These are phyloP conservation scores for Amanita subjunquillea DNA, from an alignment of 768 basidiomycete species.

Conservation along the genomic window DNA sequence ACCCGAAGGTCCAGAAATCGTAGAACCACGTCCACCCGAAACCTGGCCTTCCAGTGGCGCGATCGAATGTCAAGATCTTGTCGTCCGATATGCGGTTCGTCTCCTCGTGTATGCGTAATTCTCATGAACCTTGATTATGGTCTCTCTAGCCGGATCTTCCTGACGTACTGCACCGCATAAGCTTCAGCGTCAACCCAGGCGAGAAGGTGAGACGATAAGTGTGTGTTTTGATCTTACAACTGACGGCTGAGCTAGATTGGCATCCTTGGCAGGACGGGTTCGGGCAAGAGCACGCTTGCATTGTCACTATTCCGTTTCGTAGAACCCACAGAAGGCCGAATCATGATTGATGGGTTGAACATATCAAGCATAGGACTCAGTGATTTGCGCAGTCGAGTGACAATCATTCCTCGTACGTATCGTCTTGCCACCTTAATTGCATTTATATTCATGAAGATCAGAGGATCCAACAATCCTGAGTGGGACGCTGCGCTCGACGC, in stretches of 20 bases:
- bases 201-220: constrained; percentile 50
- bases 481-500: constrained; percentile 67
- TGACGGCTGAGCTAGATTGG: constrained; percentile 36
- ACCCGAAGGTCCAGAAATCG: constrained; percentile 72
- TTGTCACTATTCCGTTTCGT: constrained; percentile 84
- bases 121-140: background rate
- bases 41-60: constrained; percentile 71
- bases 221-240: background rate
- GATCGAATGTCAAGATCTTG: constrained; percentile 63
- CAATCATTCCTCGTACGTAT: constrained; percentile 54
- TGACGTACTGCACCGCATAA: constrained; percentile 71
- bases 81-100: constrained; percentile 70
- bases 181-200: constrained; percentile 60
- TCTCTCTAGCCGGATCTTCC: constrained; percentile 67
- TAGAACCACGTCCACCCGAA: constrained; percentile 74
- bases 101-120: background rate
- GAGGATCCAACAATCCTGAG: constrained; percentile 89
- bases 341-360: constrained; percentile 64
- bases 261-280: constrained; percentile 62
- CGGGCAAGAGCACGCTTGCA: constrained; percentile 75
- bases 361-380: constrained; percentile 67
- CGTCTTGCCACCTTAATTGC: constrained; percentile 24
- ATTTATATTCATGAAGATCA: constrained; percentile 40
- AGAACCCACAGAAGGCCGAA: constrained; percentile 63
- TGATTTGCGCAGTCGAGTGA: constrained; percentile 64